Conservation (phyloP, 2,329 filamentous ascomycete genomes). For the Ilyonectria destructans region DNA sequence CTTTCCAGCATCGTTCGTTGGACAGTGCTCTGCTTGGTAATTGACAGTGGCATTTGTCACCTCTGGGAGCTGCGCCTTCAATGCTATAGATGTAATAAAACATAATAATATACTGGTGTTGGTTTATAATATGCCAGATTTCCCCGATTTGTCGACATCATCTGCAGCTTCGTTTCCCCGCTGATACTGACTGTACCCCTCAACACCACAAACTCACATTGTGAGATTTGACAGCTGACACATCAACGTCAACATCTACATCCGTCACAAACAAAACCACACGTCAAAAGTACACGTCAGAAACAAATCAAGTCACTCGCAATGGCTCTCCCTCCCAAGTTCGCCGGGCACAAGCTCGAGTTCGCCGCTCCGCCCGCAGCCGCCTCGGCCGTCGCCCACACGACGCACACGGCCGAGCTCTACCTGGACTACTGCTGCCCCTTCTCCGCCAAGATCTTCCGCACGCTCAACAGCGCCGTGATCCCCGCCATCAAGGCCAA, state of each 20-base stretch:
- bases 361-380: slow-evolving; percentile 59
- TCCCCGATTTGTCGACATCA: neutral
- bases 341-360: slow-evolving; percentile 79
- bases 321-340: slow-evolving; percentile 86
- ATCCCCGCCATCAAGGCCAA: slow-evolving; percentile 76
- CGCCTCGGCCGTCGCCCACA: slow-evolving; percentile 57
- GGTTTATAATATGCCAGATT: neutral
- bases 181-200: slow-evolving; percentile 1
- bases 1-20: neutral
- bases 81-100: neutral
- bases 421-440: slow-evolving; percentile 95
- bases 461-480: slow-evolving; percentile 79
- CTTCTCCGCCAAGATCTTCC: slow-evolving; percentile 79
- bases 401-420: slow-evolving; percentile 74
- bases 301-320: slow-evolving; percentile 28
- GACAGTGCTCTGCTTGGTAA: neutral
- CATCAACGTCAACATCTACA: neutral
- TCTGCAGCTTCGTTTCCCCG: neutral
- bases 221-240: neutral
- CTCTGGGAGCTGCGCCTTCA: neutral
- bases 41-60: neutral
- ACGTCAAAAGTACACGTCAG: neutral
- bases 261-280: neutral
- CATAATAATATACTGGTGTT: neutral
- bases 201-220: neutral